Conservation (phyloP, 2,329 filamentous ascomycete species). For the Pseudopithomyces chartarum region DNA sequence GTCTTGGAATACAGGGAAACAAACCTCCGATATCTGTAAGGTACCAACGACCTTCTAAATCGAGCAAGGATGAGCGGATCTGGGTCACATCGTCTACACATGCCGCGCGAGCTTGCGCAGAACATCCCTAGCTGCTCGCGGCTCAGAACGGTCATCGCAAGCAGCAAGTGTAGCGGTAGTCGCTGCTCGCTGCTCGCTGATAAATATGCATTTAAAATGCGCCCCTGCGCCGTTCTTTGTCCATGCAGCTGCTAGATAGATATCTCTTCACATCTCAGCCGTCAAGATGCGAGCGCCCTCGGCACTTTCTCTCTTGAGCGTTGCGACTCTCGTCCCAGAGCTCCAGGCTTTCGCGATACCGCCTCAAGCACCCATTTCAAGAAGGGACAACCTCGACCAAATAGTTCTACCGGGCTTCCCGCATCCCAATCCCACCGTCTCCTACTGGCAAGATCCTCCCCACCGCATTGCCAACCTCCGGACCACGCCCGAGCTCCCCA, state of each 20-base stretch:
- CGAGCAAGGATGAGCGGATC: not conserved
- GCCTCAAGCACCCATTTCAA: not conserved
- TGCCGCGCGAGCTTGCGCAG: not conserved
- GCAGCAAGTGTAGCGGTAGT: not conserved
- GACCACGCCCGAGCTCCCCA: slow-evolving; percentile 6
- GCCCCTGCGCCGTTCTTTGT: not conserved
- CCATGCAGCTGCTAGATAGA: not conserved
- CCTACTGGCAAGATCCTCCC: slow-evolving; percentile 43
- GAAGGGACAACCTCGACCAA: slow-evolving; percentile 1
- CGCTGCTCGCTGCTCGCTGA: not conserved
- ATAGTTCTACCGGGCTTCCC: slow-evolving; percentile 18
- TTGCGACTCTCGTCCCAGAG: not conserved
- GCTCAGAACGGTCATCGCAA: not conserved
- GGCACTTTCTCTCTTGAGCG: not conserved
- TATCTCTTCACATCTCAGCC: not conserved
- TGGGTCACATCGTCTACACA: not conserved
- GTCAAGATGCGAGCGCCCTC: not conserved
- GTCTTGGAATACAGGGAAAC: not conserved
- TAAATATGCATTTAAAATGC: not conserved
- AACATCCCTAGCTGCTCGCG: not conserved
- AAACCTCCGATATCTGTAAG: not conserved
- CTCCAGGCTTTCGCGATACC: not conserved
- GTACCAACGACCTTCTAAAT: slow-evolving; percentile 4
- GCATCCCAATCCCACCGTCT: slow-evolving; percentile 29
- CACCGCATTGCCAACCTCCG: slow-evolving; percentile 13